Base-by-base conservation (phyloP, 768 basidiomycete species). In the Russula vinacea region DNA sequence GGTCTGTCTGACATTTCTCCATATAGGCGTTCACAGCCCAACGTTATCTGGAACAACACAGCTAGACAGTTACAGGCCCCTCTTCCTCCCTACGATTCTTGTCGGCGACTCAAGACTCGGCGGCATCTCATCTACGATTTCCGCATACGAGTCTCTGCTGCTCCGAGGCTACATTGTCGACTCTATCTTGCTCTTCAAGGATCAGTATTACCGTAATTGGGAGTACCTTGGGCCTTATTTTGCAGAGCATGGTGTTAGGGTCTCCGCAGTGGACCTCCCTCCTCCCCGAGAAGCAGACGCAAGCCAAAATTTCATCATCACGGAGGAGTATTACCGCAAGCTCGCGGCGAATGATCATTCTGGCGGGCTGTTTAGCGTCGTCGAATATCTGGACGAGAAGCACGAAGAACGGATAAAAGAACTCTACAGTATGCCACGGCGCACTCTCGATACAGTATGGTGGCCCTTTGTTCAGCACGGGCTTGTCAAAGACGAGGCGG, bases 381-480 rank as follows among this genome's bases (percentile, higher is more conserved):
- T 92, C 3, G 73, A 78, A 5, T 80, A 85, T 68, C 76, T 98
- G 29, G 86, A 92, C 68, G 64, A 72, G 10, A 77, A 81, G 40
- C 95, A 98, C 74, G 65, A 71, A 0, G 69, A 73, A n/a, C 81
- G 96, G 7, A 73, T 97, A n/a, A 72, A 80, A 13, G 84, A 89
- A 49, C 82, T 98, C 9, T 82, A 86, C 55, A 82, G 87, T 0
- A 92, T 96, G 86, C 84, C 92, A 3, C 77, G 78, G 11, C 83
- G 94, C 42, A 87, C 94, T 0, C 77, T 90, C 50, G 81, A 93
- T 58, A 80, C 80, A 2, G 79, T 97, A 51, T 98, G 96, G 96
- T 98, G 94, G 93, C 96, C 96, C 0, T 98, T 98, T 72, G 92
- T 94, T 1, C 96, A 98, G 72, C 96, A 98, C 67, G 84, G 84